Evolutionary conservation across 371 early-diverging fungal species (phyloP).

Genomic region (Coemansia sp.): DNA sequence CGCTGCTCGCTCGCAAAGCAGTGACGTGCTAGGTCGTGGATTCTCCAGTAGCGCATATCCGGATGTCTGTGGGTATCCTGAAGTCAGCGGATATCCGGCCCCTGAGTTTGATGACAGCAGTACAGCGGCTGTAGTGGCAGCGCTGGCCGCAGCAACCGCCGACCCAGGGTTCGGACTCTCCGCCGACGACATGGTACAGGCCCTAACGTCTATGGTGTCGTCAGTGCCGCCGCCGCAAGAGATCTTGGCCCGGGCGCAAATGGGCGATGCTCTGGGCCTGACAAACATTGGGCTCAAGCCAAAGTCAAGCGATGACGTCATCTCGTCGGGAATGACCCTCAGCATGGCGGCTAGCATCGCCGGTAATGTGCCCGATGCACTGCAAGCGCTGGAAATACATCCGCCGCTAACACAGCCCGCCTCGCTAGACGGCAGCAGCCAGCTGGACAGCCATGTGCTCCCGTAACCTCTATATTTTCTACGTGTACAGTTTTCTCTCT

Average conservation of each 20-base stretch:
- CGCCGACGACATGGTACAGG: constrained; percentile 20
- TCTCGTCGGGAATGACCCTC: constrained; percentile 1
- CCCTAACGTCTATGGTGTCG: constrained; percentile 22
- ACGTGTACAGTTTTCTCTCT: too few species aligned
- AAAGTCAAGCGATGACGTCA: neutral
- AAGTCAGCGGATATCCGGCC: neutral
- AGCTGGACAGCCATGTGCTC: neutral
- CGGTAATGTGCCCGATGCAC: neutral
- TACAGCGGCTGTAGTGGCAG: constrained; percentile 1
- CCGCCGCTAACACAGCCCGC: neutral
- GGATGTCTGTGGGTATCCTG: neutral
- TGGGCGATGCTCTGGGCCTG: neutral
- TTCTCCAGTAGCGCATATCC: neutral
- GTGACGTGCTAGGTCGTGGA: neutral
- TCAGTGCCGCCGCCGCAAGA: constrained; percentile 14
- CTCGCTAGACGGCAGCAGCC: neutral
- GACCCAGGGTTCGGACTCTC: constrained; percentile 19
- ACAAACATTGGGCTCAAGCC: neutral
- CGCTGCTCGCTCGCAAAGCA: neutral
- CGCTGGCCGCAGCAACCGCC: constrained; percentile 14
- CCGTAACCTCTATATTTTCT: too few species aligned
- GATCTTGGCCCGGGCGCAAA: constrained; percentile 14
- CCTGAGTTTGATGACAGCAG: neutral
- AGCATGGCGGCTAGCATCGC: neutral
- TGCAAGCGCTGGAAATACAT: neutral